Base-by-base conservation (phyloP, 1,284 basidiomycete genomes). In the Trametes versicolor region DNA sequence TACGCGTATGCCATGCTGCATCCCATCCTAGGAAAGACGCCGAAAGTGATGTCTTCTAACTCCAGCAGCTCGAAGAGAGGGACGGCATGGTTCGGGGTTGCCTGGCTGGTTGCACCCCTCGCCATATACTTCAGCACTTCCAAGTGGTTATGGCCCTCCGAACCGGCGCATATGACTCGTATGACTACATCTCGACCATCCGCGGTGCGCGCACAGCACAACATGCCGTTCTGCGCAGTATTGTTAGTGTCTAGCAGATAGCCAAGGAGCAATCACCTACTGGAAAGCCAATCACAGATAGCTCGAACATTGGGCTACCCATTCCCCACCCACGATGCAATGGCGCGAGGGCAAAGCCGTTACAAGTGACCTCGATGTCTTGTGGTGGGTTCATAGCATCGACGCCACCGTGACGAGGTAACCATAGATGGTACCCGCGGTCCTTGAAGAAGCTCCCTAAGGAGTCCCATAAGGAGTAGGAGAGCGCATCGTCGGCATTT, bases 1-100 rank as follows among this genome's bases (percentile, higher is more conserved):
- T 67, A 73, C 4, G 66, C 57, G 0, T 64, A 29, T 0, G 17
- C 1, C 45, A 75, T 37, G 4, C 34, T 37, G 3, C 13, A 58
- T 21, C 69, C 73, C 2, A 71, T 67, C 32, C 53, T 70, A 0
- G 76, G 76, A 58, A 76, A 76, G 21, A 77, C 43, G 10, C 71
- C 74, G 50, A 75, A 74, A 36, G 66, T 69, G 43, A 77, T 71
- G 58, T 76, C 72, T 37, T 74, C 69, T 37, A 75, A 65, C 8
- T 69, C 57, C 25, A 77, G 55, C 53, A 75, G 72, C 8, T 65
- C 50, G 23, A 76, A 62, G 69, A 77, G 27, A 4, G 64, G 64
- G 10, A 61, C 37, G 21, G 37, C 49, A 29, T 65, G 64, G 36
- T 65, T 65, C 32, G 19, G 37, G 25, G 47, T 53, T 4, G 23